phyloP scores from a whole-genome alignment of 2,329 filamentous ascomycete genomes.

The Clathrospora elynae region DNA sequence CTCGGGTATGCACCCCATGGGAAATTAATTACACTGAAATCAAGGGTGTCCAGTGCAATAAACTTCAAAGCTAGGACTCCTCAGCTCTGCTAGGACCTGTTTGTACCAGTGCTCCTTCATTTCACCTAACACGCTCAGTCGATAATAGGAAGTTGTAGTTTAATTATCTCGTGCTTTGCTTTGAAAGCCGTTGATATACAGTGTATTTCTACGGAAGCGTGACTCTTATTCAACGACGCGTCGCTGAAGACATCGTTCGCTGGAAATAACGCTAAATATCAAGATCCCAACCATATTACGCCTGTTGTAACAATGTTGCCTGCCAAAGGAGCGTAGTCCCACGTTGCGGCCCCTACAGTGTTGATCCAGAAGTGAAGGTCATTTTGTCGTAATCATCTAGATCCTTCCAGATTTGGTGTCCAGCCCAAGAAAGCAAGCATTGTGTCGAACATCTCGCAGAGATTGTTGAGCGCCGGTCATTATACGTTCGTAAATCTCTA shows the following conservation, averaged over 20 bases:
- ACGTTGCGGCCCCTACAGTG: constrained; percentile 20
- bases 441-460: constrained; percentile 16
- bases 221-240: constrained; percentile 8
- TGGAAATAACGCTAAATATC: constrained; percentile 12
- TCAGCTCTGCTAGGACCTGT: no score
- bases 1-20: no score
- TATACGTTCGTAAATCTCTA: constrained; percentile 17
- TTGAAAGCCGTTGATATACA: constrained; percentile 6
- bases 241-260: constrained; percentile 14
- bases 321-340: constrained; percentile 19
- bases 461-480: constrained; percentile 16
- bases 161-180: constrained; percentile 2
- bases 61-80: no score
- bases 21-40: no score
- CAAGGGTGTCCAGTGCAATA: no score
- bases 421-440: constrained; percentile 10
- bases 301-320: constrained; percentile 10
- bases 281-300: constrained; percentile 11
- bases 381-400: constrained; percentile 14
- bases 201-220: constrained; percentile 15
- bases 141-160: no score
- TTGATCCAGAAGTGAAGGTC: constrained; percentile 20
- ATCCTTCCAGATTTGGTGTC: constrained; percentile 11
- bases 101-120: no score
- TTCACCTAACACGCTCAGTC: no score